Evolutionary conservation across 2,329 filamentous ascomycete genomes (phyloP).

Genomic region (Curvularia verruculosa): DNA sequence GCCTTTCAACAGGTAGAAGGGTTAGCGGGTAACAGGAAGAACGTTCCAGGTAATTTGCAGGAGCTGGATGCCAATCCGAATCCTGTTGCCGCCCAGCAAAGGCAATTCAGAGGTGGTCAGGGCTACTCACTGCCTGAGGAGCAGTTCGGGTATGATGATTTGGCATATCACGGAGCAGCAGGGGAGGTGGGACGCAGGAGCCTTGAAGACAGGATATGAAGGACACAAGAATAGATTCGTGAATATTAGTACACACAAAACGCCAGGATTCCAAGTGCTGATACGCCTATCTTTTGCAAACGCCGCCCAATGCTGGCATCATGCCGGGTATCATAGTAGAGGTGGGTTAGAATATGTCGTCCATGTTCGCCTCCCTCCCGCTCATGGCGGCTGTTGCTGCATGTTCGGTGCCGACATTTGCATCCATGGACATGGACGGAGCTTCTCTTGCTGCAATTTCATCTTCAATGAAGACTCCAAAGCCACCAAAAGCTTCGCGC

Average conservation of each 20-base stretch:
- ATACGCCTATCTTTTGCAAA: slow-evolving; percentile 14
- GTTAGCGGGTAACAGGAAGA: slow-evolving; percentile 36
- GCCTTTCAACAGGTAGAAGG: slow-evolving; percentile 57
- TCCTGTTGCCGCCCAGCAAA: slow-evolving; percentile 18
- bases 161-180: slow-evolving; percentile 48
- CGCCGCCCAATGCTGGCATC: slow-evolving; percentile 38
- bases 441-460: slow-evolving; percentile 60
- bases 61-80: slow-evolving; percentile 35
- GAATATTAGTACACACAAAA: not conserved
- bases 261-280: not conserved
- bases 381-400: slow-evolving; percentile 59
- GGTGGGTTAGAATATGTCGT: slow-evolving; percentile 49
- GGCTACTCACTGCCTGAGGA: slow-evolving; percentile 52
- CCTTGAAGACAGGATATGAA: slow-evolving; percentile 20
- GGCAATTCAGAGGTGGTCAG: slow-evolving; percentile 22
- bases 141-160: slow-evolving; percentile 53
- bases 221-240: not conserved
- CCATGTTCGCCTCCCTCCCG: slow-evolving; percentile 61
- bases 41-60: slow-evolving; percentile 11
- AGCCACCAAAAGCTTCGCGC: slow-evolving; percentile 86
- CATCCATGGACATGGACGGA: slow-evolving; percentile 43
- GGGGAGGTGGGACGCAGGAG: slow-evolving; percentile 25
- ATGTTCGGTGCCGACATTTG: slow-evolving; percentile 41
- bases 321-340: slow-evolving; percentile 44
- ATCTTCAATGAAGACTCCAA: slow-evolving; percentile 86